Conservation (phyloP, 176 grass and related monocot genomes). For the Carex pumila region DNA sequence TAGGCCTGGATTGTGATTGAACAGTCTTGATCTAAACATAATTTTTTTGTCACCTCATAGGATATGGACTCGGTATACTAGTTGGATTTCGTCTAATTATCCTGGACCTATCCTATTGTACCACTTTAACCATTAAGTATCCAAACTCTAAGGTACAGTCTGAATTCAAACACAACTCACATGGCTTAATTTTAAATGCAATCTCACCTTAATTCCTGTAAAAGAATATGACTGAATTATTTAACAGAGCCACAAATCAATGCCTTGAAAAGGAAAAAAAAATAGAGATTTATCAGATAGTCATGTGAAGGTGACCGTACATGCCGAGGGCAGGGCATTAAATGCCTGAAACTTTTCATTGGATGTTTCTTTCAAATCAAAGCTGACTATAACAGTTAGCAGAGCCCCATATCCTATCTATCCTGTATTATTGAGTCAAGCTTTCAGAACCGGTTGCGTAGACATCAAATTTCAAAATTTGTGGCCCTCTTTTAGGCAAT, state of each 20-base stretch:
- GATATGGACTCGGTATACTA: neutral
- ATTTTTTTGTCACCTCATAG: neutral
- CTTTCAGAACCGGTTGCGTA: neutral
- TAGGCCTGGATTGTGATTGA: no score
- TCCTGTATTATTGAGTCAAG: neutral
- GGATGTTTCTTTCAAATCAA: slow-evolving; percentile 1
- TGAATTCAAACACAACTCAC: neutral
- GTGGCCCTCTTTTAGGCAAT: neutral
- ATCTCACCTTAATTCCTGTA: neutral
- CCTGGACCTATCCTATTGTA: neutral
- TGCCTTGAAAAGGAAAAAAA: neutral
- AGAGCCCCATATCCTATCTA: neutral
- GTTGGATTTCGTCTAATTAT: neutral
- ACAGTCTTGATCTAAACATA: no score
- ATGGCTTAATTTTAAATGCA: neutral
- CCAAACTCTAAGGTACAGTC: neutral
- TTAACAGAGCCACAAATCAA: neutral
- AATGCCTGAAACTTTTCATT: slow-evolving; percentile 12
- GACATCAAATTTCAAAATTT: neutral
- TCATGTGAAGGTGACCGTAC: slow-evolving; percentile 1
- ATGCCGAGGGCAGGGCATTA: slow-evolving; percentile 4
- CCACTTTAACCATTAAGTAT: neutral
- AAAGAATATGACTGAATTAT: neutral
- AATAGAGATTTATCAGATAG: neutral
- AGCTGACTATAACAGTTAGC: neutral